phyloP scores from a whole-genome alignment of 1,284 basidiomycete species.

The Ceratobasidium sp. region DNA sequence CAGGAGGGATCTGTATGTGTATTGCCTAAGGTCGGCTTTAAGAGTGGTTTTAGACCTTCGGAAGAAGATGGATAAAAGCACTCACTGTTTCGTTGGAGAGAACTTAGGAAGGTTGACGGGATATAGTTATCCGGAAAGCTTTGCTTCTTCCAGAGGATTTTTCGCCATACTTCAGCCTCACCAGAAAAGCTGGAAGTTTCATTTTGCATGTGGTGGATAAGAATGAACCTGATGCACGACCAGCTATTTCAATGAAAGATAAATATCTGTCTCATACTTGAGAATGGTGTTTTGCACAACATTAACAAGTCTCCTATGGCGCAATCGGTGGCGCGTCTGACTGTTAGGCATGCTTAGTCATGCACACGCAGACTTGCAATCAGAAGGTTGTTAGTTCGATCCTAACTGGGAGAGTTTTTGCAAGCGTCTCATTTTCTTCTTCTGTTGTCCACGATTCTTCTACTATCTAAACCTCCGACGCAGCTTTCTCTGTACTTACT shows the following conservation, averaged over 20 bases:
- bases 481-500: too few relatives aligned
- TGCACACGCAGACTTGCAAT: background rate
- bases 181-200: background rate
- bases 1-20: conserved; percentile 77
- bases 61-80: conserved; percentile 38
- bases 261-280: too few relatives aligned
- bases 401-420: conserved; percentile 33
- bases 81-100: conserved; percentile 80
- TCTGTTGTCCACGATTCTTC: background rate
- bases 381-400: conserved; percentile 37
- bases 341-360: conserved; percentile 16
- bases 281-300: too few relatives aligned
- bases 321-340: conserved; percentile 38
- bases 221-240: too few relatives aligned
- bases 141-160: conserved; percentile 84
- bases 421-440: background rate
- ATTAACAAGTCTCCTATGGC: conserved; percentile 30
- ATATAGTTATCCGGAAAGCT: conserved; percentile 87
- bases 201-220: conserved; percentile 33
- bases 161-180: conserved; percentile 65
- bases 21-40: conserved; percentile 76
- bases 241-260: too few relatives aligned
- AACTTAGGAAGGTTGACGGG: conserved; percentile 77
- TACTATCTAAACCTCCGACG: too few relatives aligned
- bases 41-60: conserved; percentile 44